A percentile compares a stretch with the other conserved stretches of the same genome.
Evolutionary conservation across 2,329 filamentous ascomycete genomes (phyloP).

Genomic region (Colletotrichum navitas): DNA sequence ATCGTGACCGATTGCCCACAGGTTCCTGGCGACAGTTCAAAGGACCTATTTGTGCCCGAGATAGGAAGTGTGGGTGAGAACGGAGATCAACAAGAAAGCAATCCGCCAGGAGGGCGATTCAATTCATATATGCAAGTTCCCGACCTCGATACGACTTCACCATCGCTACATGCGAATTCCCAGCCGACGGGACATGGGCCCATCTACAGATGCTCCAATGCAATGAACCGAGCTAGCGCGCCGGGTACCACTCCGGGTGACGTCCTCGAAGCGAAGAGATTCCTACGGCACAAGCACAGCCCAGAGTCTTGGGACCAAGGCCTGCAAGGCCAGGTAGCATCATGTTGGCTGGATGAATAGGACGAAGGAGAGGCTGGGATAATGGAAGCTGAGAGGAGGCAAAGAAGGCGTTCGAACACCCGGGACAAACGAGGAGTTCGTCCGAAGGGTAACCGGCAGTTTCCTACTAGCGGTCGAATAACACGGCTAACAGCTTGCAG

Average conservation of each 20-base stretch:
- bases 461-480: conserved; percentile 11
- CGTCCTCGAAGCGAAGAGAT: conserved; percentile 38
- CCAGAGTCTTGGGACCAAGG: conserved; percentile 33
- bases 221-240: not conserved
- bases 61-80: conserved; percentile 5
- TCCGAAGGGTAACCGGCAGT: conserved; percentile 26
- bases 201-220: conserved; percentile 19
- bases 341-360: conserved; percentile 21
- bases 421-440: conserved; percentile 12
- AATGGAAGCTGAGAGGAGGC: not conserved
- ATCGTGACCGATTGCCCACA: conserved; percentile 41
- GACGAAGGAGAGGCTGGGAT: not conserved
- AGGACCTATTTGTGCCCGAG: conserved; percentile 29
- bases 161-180: conserved; percentile 27
- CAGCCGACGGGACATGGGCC: conserved; percentile 15
- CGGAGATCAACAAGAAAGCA: not conserved
- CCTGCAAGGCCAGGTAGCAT: conserved; percentile 18
- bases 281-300: conserved; percentile 2
- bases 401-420: conserved; percentile 1
- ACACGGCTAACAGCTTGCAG: conserved; percentile 28
- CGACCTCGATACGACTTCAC: conserved; percentile 11
- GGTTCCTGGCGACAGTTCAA: not conserved
- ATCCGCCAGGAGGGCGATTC: conserved; percentile 15
- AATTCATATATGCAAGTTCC: conserved; percentile 41
- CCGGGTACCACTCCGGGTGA: conserved; percentile 13